A percentile compares a stretch with the other conserved stretches of the same genome.
These are phyloP conservation scores for Fusarium drepaniforme DNA, from an alignment of 2,329 filamentous ascomycete species.

Conservation along the genomic window DNA sequence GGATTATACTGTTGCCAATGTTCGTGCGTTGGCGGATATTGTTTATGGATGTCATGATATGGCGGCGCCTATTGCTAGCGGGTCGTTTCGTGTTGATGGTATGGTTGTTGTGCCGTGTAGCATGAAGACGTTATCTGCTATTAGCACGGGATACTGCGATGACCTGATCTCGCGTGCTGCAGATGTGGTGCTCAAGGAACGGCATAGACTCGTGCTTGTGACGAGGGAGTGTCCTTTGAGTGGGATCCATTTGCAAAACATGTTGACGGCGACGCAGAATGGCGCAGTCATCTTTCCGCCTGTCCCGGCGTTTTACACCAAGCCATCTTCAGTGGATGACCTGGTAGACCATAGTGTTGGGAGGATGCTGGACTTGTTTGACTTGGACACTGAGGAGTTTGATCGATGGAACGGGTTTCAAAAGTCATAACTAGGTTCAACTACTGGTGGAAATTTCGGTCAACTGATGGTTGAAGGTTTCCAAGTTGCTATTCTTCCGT, in stretches of 20 bases:
- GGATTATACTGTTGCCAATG: not conserved
- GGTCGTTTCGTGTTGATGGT: slow-evolving; percentile 16
- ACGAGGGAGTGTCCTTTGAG: slow-evolving; percentile 12
- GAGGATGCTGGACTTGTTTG: slow-evolving; percentile 23
- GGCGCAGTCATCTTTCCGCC: slow-evolving; percentile 25
- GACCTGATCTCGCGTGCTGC: slow-evolving; percentile 13
- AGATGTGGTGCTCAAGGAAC: slow-evolving; percentile 24
- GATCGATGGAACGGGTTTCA: slow-evolving; percentile 7
- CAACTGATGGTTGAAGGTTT: not conserved
- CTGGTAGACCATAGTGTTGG: slow-evolving; percentile 25
- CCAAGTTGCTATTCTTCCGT: not conserved
- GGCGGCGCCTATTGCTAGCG: not conserved
- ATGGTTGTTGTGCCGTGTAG: slow-evolving; percentile 25
- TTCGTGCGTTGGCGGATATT: not conserved
- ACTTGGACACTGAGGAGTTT: slow-evolving; percentile 11
- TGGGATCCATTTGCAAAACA: slow-evolving; percentile 25
- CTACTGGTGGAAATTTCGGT: not conserved
- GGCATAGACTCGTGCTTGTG: not conserved
- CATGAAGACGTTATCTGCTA: slow-evolving; percentile 13
- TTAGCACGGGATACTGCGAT: slow-evolving; percentile 10
- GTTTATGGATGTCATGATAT: not conserved
- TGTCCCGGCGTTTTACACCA: slow-evolving; percentile 19
- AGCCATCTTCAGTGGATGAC: slow-evolving; percentile 11
- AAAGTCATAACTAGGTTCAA: not conserved
- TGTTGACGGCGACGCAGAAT: slow-evolving; percentile 10